Evolutionary conservation across 208 protist genomes (phyloP).

Genomic region (Sergeia podlipaevii): DNA sequence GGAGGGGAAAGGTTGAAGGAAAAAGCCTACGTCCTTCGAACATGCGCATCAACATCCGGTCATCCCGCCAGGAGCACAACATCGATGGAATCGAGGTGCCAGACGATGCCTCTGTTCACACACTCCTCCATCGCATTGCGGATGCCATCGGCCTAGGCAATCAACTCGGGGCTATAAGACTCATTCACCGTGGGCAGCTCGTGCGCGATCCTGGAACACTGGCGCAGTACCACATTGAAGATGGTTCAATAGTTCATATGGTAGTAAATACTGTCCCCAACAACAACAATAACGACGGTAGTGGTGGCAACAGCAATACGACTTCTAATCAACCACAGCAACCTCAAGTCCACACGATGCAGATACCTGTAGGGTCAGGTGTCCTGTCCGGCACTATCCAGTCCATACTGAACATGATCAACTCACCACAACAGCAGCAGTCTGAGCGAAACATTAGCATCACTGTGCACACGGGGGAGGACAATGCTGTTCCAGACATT

Average conservation of each 20-base stretch:
- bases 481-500: no score
- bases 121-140: slow-evolving; percentile 30
- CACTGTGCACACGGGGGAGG: no score
- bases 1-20: slow-evolving; percentile 7
- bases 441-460: no score
- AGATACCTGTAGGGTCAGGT: no score
- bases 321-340: background rate
- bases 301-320: background rate
- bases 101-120: slow-evolving; percentile 26
- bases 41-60: slow-evolving; percentile 40
- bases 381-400: no score
- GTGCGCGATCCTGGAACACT: slow-evolving; percentile 22
- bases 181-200: slow-evolving; percentile 28
- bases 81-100: slow-evolving; percentile 45
- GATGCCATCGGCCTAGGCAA: slow-evolving; percentile 17
- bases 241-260: slow-evolving; percentile 35
- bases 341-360: no score
- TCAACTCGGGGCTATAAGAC: slow-evolving; percentile 19
- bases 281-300: no score
- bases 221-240: slow-evolving; percentile 24
- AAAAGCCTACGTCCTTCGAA: background rate
- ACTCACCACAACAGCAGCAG: no score
- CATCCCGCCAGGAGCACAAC: slow-evolving; percentile 28
- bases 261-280: slow-evolving; percentile 19
- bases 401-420: no score